A percentile compares a stretch with the other conserved stretches of the same genome.
Evolutionary conservation across 129 eudicot genomes (phyloP).

Genomic region (Erigeron canadensis): DNA sequence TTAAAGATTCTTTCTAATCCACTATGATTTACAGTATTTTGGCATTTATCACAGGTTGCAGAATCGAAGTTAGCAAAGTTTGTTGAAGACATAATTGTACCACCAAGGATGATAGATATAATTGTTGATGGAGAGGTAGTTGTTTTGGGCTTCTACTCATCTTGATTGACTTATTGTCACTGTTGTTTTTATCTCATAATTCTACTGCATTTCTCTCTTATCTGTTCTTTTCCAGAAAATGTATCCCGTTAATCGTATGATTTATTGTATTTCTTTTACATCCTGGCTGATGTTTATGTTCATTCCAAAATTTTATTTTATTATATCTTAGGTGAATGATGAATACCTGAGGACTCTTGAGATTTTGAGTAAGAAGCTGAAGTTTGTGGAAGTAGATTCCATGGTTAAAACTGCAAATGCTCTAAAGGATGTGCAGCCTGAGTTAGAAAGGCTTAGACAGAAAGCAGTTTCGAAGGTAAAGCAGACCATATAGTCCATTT

Average conservation of each 20-base stretch:
- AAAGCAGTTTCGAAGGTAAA: conserved; percentile 90
- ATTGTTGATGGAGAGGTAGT: conserved; percentile 96
- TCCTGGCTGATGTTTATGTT: conserved; percentile 1
- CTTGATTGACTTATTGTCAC: neutral
- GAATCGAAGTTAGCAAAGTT: conserved; percentile 93
- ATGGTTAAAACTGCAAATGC: conserved; percentile 92
- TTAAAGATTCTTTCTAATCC: neutral
- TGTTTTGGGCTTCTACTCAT: conserved; percentile 8
- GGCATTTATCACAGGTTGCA: conserved; percentile 65
- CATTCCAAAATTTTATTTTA: neutral
- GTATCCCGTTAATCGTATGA: too few relatives aligned
- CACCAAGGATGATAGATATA: conserved; percentile 95
- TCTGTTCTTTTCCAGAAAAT: neutral
- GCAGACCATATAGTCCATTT: neutral
- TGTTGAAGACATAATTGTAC: conserved; percentile 97
- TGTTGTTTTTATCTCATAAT: conserved; percentile 12
- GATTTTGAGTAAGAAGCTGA: conserved; percentile 84
- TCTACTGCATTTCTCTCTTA: neutral
- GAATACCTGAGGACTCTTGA: conserved; percentile 92
- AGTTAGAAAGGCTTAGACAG: conserved; percentile 91
- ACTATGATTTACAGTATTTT: conserved; percentile 23
- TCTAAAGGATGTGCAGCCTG: conserved; percentile 91
- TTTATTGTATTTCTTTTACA: neutral
- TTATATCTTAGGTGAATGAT: conserved; percentile 68
- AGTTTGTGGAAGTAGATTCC: conserved; percentile 78